Percentiles rank a stretch among this genome's conserved stretches.
phyloP scores from a whole-genome alignment of 805 yeast genomes.

The Schwanniomyces occidentalis region DNA sequence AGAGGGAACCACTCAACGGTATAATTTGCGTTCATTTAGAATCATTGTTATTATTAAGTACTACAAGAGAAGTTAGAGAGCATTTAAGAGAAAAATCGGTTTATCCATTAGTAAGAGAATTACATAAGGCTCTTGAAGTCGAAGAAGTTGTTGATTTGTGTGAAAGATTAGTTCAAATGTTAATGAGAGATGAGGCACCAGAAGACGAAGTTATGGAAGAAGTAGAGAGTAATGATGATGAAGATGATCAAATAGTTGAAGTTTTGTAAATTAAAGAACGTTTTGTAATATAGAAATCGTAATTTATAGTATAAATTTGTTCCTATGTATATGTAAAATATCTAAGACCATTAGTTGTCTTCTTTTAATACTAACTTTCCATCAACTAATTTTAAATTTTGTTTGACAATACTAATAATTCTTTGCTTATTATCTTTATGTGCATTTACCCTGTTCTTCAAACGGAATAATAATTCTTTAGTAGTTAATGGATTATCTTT shows the following conservation, averaged over 20 bases:
- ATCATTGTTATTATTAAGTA: conserved; percentile 73
- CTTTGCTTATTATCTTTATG: conserved; percentile 65
- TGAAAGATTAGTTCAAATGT: conserved; percentile 83
- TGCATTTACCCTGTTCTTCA: conserved; percentile 61
- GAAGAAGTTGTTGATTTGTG: conserved; percentile 61
- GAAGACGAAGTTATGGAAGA: conserved; percentile 39
- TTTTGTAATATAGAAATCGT: conserved; percentile 1
- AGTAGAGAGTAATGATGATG: conserved; percentile 49
- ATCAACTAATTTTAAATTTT: conserved; percentile 54
- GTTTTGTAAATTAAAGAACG: conserved; percentile 35
- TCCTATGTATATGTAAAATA: conserved; percentile 1
- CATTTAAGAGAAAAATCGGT: conserved; percentile 77
- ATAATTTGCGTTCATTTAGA: conserved; percentile 76
- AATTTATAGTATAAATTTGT: not conserved
- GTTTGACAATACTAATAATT: conserved; percentile 58
- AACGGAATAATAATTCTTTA: conserved; percentile 59
- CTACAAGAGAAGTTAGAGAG: conserved; percentile 74
- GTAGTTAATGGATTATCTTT: conserved; percentile 57
- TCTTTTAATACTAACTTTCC: conserved; percentile 46
- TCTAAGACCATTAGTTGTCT: conserved; percentile 7
- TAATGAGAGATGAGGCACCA: conserved; percentile 86
- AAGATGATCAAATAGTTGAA: conserved; percentile 54
- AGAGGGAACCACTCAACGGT: conserved; percentile 69
- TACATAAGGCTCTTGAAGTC: conserved; percentile 60
- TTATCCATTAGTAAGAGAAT: conserved; percentile 82